Base-by-base conservation (phyloP, 73 alveolate genomes). In the Symbiodinium natans region DNA sequence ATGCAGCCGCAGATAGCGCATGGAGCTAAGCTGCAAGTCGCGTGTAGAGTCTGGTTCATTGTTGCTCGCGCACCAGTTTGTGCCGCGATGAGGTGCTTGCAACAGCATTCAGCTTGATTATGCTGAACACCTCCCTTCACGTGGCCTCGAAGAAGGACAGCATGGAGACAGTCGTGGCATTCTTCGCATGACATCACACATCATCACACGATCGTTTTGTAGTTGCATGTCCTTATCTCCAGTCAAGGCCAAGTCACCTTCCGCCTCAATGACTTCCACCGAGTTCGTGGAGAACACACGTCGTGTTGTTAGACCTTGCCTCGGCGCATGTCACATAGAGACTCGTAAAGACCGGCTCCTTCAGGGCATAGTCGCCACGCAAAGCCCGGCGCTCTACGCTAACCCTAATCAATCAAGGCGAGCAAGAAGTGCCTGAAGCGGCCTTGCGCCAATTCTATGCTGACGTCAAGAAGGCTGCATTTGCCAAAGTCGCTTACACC, bases 201-300 rank as follows among this genome's bases (percentile, higher is more conserved):
- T n/a, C n/a, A n/a, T n/a, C n/a, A n/a, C n/a, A n/a, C n/a, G n/a
- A n/a, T n/a, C 23, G 71, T 52, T 52, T 15, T 52, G 31, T 52
- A 23, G 25, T 7, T 23, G 23, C n/a, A 1, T 52, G 15, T 5
- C 56, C 56, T 11, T 43, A 1, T 29, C 23, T 23, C 71, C 71
- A 0, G n/a, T 5, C 71, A 13, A 52, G 71, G 71, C 71, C 38
- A 63, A 63, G 80, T 63, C 80, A 36, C 80, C 80, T n/a, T 63
- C 80, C 33, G 80, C 84, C 43, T 34, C 84, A 17, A 74, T 74
- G 84, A 74, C 84, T 9, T 19, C 43, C 43, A 34, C 40, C 25
- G 84, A 74, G 84, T 74, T 74, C 84, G 42, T 74, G 84, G 42
- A n/a, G 27, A 74, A 74, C 84, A 74, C 84, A 23, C 84, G 84